Evolutionary conservation across 768 basidiomycete species (phyloP), one percentile per base, ranked within the genome.

Genomic region (Mycena filopes): DNA sequence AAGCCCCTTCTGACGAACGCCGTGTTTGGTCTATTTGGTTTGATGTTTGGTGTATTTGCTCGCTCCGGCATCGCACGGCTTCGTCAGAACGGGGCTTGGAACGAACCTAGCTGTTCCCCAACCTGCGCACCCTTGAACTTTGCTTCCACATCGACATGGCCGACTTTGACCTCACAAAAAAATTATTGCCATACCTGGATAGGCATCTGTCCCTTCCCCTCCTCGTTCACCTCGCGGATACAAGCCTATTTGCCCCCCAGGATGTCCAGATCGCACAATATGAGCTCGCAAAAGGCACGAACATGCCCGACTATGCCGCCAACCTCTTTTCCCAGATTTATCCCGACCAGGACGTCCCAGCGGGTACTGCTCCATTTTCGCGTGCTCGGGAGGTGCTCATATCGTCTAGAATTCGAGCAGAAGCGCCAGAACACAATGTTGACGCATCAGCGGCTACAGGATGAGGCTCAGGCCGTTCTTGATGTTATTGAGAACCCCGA

Each of bases 401-500:
- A 13, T 21, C 40, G 48, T 58, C 4, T 72, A 97, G 96, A 98
- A 77, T 96, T 97, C 74, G 87, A 89, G 23, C 84, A 84, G 61
- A 94, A 95, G 75, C 87, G 95, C 62, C 87, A 90, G 75, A 89
- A 86, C 65, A 95, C 93, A 3, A 87, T 97, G 29, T 88, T 88
- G 51, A 94, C 90, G 21, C 92, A 95, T 68, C 91, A 96, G 74
- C 85, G 88, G 50, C 83, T 99, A 46, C 89, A 94, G 73, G 90
- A 93, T 66, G 93, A 96, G 77, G 97, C 97, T 0, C 93, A 95
- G 74, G 92, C 91, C 11, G 95, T 99, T 42, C 81, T 98, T 64
- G 93, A 97, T 74, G 95, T 98, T 49, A 99, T 99, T 75, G 93
- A 96, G 77, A 96, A 96, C 72, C 95, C 96, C 1, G 96, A 98